These are phyloP conservation scores for Nasturtium officinale DNA, from an alignment of 345 rosid genomes.

Conservation along the genomic window DNA sequence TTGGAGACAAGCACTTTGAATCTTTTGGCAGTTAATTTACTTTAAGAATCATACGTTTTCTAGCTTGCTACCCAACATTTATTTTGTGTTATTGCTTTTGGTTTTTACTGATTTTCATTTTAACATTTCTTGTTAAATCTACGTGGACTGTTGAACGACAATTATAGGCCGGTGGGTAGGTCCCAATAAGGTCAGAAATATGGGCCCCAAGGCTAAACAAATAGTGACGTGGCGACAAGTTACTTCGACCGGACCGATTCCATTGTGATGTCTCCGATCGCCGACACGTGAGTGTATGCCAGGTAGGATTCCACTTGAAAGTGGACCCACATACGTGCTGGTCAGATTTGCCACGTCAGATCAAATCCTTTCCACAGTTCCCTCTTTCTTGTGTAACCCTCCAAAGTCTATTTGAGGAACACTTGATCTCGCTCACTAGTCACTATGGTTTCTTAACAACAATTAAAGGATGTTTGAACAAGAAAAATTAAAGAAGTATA, in stretches of 20 bases:
- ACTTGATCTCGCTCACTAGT: not conserved
- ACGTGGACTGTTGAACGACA: conserved; percentile 35
- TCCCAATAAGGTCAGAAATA: conserved; percentile 1
- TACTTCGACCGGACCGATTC: conserved; percentile 4
- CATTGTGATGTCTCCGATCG: conserved; percentile 13
- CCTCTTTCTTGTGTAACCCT: conserved; percentile 15
- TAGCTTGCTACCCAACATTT: not conserved
- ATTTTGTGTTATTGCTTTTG: not conserved
- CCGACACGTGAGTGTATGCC: conserved; percentile 34
- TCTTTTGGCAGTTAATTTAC: not conserved
- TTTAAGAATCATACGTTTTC: not conserved
- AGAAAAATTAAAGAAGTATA: not conserved
- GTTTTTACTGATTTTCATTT: not conserved
- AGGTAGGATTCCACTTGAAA: conserved; percentile 33
- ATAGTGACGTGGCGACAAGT: conserved; percentile 44
- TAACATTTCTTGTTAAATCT: not conserved
- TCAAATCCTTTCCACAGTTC: not conserved
- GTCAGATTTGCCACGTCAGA: conserved; percentile 37
- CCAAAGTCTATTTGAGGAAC: not conserved
- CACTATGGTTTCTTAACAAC: not conserved
- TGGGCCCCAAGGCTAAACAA: conserved; percentile 13
- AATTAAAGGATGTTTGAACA: not conserved
- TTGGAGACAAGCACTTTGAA: not conserved
- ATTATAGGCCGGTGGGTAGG: conserved; percentile 39
- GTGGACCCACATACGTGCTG: conserved; percentile 2